These are phyloP conservation scores for Penicillium sp. DNA, from an alignment of 2,329 filamentous ascomycete genomes.

Conservation along the genomic window DNA sequence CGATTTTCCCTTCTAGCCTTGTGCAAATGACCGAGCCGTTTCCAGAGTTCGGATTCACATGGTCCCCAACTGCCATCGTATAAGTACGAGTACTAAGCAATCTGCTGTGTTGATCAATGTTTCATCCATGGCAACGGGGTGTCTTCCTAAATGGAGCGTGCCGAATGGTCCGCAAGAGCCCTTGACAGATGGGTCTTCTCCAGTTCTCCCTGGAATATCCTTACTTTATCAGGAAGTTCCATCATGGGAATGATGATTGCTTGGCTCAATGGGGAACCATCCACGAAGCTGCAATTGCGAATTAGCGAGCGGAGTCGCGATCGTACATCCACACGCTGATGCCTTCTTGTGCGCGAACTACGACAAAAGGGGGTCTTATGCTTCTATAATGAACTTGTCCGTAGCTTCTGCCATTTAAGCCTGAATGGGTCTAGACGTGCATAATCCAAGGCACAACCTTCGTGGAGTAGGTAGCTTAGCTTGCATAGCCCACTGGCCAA, in stretches of 20 bases:
- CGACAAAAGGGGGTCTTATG: not conserved
- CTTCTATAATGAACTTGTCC: not conserved
- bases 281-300: not conserved
- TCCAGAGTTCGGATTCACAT: not conserved
- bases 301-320: not conserved
- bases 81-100: too few species aligned
- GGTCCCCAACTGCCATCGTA: not conserved
- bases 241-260: not conserved
- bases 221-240: not conserved
- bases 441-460: not conserved
- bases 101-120: not conserved
- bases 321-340: not conserved
- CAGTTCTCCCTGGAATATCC: not conserved
- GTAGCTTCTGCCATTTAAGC: not conserved
- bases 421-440: not conserved
- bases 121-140: not conserved
- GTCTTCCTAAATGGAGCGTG: not conserved
- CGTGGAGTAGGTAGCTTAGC: conserved; percentile 4
- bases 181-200: not conserved
- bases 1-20: not conserved
- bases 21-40: not conserved
- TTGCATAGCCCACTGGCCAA: conserved; percentile 11
- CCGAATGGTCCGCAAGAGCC: conserved; percentile 1
- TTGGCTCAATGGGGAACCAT: not conserved
- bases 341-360: not conserved